Evolutionary conservation across 176 grass and related monocot genomes (phyloP), one percentile per base, ranked within the genome.

Genomic region (Typha latifolia): DNA sequence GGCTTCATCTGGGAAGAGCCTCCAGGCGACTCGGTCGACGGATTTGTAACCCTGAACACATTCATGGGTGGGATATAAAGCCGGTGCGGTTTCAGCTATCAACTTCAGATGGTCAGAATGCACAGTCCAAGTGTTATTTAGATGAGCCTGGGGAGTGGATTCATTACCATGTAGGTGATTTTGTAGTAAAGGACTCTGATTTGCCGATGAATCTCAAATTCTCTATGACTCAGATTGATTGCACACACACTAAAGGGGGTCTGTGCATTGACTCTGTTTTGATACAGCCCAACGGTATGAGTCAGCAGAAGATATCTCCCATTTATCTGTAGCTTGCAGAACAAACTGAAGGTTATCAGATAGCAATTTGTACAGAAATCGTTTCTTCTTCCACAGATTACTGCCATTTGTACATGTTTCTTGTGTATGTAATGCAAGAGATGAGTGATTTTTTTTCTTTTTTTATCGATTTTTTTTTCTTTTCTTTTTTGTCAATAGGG

Each of bases 181-280:
- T 99, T 32, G 68, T 80, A 16, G 83, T 90, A 23, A 87, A 75
- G 64, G 50, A 74, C 68, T 92, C 85, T 0, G 53, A 69, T 49
- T 24, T 68, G 23, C 73, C 78, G 0, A 64, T 71, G 15, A 81
- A 48, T 32, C 52, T 99, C 73, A 61, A 62, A 3, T 99, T 99
- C 64, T 85, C 86, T 14, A 82, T 93, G 94, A 64, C 79, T 79
- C 94, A 99, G 62, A 99, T 93, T 67, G 94, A 99, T 20, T 99
- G 94, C 82, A 99, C 94, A 4, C 94, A 99, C 80, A 93, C 81
- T 4, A 99, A 97, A 79, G 89, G 94, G 12, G 89, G 89, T 12
- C 81, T 99, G 3, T 97, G 85, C 16, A 74, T 97, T n/a, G 93
- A 97, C 82, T 91, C 88, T 9, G 93, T 89, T 63, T 49, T 81